phyloP scores from a whole-genome alignment of 1,139 yeast species.

The Debaryomycetaceae sp. region DNA sequence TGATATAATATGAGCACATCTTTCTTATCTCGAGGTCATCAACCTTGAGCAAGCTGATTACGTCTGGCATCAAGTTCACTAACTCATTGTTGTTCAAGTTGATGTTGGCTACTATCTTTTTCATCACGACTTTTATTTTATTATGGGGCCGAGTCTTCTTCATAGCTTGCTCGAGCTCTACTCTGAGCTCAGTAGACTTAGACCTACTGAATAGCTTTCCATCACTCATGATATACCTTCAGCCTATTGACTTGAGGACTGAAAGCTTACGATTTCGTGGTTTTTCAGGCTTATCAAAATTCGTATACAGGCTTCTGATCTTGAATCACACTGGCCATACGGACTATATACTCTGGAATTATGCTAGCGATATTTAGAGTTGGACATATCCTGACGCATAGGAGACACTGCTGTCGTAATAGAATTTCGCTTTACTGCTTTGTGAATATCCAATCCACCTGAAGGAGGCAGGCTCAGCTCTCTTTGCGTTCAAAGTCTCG shows the following conservation, averaged over 20 bases:
- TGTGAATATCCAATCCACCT: constrained; percentile 84
- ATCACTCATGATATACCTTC: constrained; percentile 31
- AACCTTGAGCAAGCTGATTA: constrained; percentile 55
- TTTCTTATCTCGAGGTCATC: constrained; percentile 73
- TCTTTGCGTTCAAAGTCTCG: constrained; percentile 19
- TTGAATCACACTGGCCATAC: neutral
- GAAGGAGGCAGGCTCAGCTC: constrained; percentile 22
- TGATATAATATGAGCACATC: constrained; percentile 59
- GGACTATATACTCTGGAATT: neutral
- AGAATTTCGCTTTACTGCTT: constrained; percentile 52
- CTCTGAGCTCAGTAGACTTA: constrained; percentile 53
- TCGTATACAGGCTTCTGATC: neutral
- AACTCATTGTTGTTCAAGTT: constrained; percentile 81
- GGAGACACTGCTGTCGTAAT: constrained; percentile 76
- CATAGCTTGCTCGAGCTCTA: constrained; percentile 53
- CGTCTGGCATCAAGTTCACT: constrained; percentile 62
- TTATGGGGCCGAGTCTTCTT: constrained; percentile 49
- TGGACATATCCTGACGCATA: constrained; percentile 78
- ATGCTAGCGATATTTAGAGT: constrained; percentile 3
- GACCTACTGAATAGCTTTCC: constrained; percentile 39
- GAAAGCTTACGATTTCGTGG: neutral
- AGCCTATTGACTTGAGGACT: neutral
- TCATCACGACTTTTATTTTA: constrained; percentile 59
- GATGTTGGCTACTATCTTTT: constrained; percentile 78
- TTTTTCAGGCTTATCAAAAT: neutral